Percentiles rank a stretch among this genome's conserved stretches.
Conservation (phyloP, 768 basidiomycete species). For the Mycena rebaudengoi region DNA sequence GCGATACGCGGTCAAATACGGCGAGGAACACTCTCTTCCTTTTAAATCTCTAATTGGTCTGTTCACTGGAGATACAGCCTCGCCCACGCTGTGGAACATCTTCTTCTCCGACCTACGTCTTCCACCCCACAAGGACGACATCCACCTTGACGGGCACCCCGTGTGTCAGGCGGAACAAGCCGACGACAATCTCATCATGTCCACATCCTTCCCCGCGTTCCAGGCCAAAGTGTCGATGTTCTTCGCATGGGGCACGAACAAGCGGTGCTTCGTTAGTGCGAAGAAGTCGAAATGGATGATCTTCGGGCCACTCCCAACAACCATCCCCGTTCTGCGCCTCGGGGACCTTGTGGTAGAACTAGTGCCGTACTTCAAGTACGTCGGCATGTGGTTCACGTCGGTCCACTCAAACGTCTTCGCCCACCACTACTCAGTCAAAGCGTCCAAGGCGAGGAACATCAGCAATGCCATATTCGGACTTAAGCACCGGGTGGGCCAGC, state of each 20-base stretch:
- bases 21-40: neutral
- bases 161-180: constrained; percentile 33
- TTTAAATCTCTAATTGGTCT: constrained; percentile 26
- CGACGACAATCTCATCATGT: constrained; percentile 13
- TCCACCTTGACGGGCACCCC: constrained; percentile 4
- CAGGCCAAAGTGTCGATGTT: constrained; percentile 26
- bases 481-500: too few species aligned
- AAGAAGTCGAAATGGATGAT: constrained; percentile 28
- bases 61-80: constrained; percentile 35
- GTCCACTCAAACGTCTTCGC: neutral
- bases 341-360: constrained; percentile 6
- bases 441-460: constrained; percentile 25
- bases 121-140: constrained; percentile 16
- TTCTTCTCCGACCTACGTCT: constrained; percentile 29
- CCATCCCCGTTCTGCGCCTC: neutral
- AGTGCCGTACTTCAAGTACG: constrained; percentile 6
- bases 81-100: constrained; percentile 33
- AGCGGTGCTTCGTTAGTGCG: constrained; percentile 33
- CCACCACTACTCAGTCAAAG: constrained; percentile 12
- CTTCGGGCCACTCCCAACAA: constrained; percentile 15
- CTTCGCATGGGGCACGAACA: constrained; percentile 28
- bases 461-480: constrained; percentile 22
- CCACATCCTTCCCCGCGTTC: constrained; percentile 19
- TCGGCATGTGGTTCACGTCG: too few species aligned
- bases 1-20: neutral